Evolutionary conservation across 768 basidiomycete genomes (phyloP).

Genomic region (Exidia glandulosa): DNA sequence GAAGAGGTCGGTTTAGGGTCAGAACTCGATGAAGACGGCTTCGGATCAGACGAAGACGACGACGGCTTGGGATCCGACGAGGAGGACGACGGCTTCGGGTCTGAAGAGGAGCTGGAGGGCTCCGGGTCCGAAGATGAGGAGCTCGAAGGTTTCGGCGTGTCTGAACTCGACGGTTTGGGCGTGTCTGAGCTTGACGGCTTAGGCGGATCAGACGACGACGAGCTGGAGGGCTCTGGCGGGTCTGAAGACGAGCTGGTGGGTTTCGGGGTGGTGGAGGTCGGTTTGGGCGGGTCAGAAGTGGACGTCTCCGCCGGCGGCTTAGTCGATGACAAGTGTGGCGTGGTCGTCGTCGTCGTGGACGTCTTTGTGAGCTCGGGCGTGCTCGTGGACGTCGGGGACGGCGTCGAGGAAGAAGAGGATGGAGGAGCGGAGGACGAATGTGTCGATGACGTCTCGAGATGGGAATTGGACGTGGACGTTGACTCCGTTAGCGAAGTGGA

Average conservation of each 20-base stretch:
- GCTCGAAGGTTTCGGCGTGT: not conserved
- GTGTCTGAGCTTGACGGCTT: no score
- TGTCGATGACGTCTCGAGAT: not conserved
- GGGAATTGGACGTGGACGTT: not conserved
- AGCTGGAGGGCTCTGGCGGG: no score
- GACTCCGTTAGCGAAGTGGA: not conserved
- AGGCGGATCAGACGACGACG: no score
- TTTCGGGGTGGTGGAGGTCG: not conserved
- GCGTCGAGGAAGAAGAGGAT: no score
- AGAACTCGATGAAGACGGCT: slow-evolving; percentile 81
- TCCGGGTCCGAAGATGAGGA: not conserved
- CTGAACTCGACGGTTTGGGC: no score
- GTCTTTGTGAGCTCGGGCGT: no score
- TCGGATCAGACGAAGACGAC: slow-evolving; percentile 78
- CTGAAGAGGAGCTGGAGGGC: slow-evolving; percentile 18
- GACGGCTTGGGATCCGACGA: no score
- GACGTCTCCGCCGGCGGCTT: not conserved
- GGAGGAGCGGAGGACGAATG: not conserved
- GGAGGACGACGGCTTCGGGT: no score
- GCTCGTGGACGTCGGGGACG: no score
- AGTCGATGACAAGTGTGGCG: not conserved
- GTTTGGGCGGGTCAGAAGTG: not conserved
- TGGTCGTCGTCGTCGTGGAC: not conserved
- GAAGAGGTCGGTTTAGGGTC: not conserved
- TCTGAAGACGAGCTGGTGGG: no score